Evolutionary conservation across 805 yeast species (phyloP).

Genomic region (Clavispora carvajalis): DNA sequence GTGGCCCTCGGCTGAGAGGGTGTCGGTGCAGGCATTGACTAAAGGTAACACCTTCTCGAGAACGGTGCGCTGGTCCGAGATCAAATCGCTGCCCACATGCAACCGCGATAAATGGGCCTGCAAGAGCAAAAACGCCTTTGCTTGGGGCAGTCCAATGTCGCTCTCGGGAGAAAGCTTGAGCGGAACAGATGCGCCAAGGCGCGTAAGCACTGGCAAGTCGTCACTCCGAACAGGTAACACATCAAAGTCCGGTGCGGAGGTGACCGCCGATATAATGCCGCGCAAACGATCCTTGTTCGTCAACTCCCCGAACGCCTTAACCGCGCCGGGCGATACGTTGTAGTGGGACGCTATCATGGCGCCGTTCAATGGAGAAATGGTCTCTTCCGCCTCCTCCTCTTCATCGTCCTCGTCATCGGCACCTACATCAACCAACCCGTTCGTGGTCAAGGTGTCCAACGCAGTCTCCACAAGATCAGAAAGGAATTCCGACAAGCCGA

Average conservation of each 20-base stretch:
- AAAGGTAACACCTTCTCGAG: conserved; percentile 46
- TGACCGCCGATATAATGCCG: conserved; percentile 57
- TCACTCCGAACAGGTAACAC: conserved; percentile 53
- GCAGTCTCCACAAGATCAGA: conserved; percentile 79
- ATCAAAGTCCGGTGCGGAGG: conserved; percentile 72
- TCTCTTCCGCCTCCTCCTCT: conserved; percentile 30
- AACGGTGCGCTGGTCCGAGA: conserved; percentile 49
- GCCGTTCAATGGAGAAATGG: conserved; percentile 57
- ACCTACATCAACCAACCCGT: conserved; percentile 58
- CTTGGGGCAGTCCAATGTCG: conserved; percentile 48
- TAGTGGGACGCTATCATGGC: conserved; percentile 74
- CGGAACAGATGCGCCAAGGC: conserved; percentile 58
- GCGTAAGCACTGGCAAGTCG: conserved; percentile 47
- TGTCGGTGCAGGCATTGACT: conserved; percentile 66
- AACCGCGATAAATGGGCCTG: conserved; percentile 80
- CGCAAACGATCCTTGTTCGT: conserved; percentile 52
- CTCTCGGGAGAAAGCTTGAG: conserved; percentile 38
- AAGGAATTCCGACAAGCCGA: conserved; percentile 73
- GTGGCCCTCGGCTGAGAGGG: conserved; percentile 73
- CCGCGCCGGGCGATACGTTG: conserved; percentile 58
- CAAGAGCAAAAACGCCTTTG: conserved; percentile 67
- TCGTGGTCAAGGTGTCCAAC: conserved; percentile 55
- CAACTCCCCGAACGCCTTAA: conserved; percentile 56
- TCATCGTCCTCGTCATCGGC: conserved; percentile 25
- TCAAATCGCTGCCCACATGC: conserved; percentile 55